Percentiles rank a stretch among this genome's conserved stretches.
These are phyloP conservation scores for Castanospermum australe DNA, from an alignment of 306 rosid genomes.

Conservation along the genomic window DNA sequence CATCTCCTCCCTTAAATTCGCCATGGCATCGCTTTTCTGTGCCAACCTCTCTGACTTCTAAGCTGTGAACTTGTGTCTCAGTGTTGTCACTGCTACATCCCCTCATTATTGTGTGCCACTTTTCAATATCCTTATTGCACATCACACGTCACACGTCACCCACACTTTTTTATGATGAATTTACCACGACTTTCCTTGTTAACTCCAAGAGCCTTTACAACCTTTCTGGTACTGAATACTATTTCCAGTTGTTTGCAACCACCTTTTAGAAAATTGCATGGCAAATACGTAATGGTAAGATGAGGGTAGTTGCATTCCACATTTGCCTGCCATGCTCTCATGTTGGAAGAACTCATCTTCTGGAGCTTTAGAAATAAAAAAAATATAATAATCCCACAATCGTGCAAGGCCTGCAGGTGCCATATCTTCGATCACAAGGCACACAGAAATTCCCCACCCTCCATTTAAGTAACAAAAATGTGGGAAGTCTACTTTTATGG, in stretches of 20 bases:
- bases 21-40: too few relatives aligned
- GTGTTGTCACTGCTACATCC: too few relatives aligned
- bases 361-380: not conserved
- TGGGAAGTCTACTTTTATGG: not conserved
- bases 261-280: not conserved
- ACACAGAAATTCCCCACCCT: not conserved
- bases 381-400: not conserved
- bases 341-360: not conserved
- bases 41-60: too few relatives aligned
- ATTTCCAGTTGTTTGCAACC: not conserved
- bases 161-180: not conserved
- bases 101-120: not conserved
- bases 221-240: not conserved
- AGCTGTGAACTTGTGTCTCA: too few relatives aligned
- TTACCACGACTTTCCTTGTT: not conserved
- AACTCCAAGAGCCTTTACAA: not conserved
- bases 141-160: not conserved
- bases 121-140: not conserved
- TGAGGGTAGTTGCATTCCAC: not conserved
- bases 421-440: not conserved
- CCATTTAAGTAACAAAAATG: not conserved
- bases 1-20: too few relatives aligned
- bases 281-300: not conserved
- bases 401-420: not conserved
- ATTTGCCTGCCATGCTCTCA: not conserved